Percentiles rank a stretch among this genome's conserved stretches.
Conservation (phyloP, 352 stramenopile genomes). For the Thalassiosira pacifica region DNA sequence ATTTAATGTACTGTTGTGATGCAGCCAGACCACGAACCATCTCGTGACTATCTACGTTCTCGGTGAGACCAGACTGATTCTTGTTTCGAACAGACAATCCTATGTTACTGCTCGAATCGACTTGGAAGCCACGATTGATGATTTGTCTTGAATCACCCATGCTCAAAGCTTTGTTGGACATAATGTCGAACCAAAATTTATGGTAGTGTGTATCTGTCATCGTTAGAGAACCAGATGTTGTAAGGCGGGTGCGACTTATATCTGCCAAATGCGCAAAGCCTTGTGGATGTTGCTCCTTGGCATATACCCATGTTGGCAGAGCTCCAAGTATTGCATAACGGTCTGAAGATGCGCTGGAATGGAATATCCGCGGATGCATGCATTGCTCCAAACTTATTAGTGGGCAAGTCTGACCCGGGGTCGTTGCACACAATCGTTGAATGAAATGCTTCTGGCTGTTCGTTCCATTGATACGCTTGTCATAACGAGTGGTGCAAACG, state of each 20-base stretch:
- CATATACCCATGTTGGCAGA: not conserved
- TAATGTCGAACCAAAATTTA: slow-evolving; percentile 9
- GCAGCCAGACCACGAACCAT: slow-evolving; percentile 23
- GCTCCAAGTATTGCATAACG: slow-evolving; percentile 14
- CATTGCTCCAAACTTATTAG: slow-evolving; percentile 5
- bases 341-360: slow-evolving; percentile 9
- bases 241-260: not conserved
- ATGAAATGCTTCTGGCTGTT: not conserved
- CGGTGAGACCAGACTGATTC: not conserved
- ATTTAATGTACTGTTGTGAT: slow-evolving; percentile 45
- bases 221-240: not conserved
- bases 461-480: slow-evolving; percentile 7
- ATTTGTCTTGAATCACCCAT: slow-evolving; percentile 30
- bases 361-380: slow-evolving; percentile 3
- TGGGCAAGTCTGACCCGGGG: not conserved
- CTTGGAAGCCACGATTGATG: slow-evolving; percentile 22
- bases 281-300: not conserved
- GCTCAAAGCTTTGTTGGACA: slow-evolving; percentile 23
- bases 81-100: slow-evolving; percentile 7
- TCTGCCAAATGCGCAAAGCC: not conserved
- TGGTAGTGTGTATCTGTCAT: not conserved
- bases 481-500: not conserved
- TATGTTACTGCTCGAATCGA: slow-evolving; percentile 12
- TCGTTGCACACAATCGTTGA: slow-evolving; percentile 6
- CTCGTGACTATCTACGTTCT: slow-evolving; percentile 17